Base-by-base conservation (phyloP, 805 yeast species). In the Candida corydali region DNA sequence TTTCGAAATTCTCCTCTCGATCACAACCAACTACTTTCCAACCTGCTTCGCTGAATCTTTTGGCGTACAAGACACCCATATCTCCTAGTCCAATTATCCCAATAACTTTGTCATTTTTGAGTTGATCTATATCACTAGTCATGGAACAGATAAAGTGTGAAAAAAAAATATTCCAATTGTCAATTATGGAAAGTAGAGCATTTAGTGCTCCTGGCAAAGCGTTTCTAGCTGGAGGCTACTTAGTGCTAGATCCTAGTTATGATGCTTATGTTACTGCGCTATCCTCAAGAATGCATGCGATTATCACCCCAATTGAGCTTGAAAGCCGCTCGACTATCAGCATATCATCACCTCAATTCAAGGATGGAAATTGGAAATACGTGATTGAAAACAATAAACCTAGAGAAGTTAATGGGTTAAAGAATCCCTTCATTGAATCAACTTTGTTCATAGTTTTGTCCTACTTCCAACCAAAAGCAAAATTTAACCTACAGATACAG, bases 151-250 rank as follows among this genome's bases (percentile, higher is more conserved):
- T 22, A 37, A 22, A 25, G 23, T 7, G n/a, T 6, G 9, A 33
- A 26, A 33, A 20, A 24, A 17, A 5, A 7, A 33, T 12, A 11
- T 8, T 26, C n/a, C 9, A 10, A 10, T 11, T 9, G 20, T 14
- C 36, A 25, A n/a, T 17, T 28, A 51, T 49, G 52, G 23, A 20
- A 20, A 32, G 44, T 27, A 60, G 63, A 37, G 86, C 81, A 7
- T 91, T 78, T 54, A 84, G 96, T 52, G 94, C 98, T 0, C 97
- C 98, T 0, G 97, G 98, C 0, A 93, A 93, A 57, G 98, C 97
- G 1, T 66, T 93, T 18, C 50, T 93, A 9, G 96, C 93, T 1
- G 98, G 98, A 14, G 98, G 98, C 0, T 93, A 93, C 55, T 69
- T 93, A 23, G 98, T 93, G 0, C 64, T 93, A 15, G 93, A 85